These are phyloP conservation scores for Blastobotrys serpentis DNA, from an alignment of 1,139 yeast genomes.

Conservation along the genomic window DNA sequence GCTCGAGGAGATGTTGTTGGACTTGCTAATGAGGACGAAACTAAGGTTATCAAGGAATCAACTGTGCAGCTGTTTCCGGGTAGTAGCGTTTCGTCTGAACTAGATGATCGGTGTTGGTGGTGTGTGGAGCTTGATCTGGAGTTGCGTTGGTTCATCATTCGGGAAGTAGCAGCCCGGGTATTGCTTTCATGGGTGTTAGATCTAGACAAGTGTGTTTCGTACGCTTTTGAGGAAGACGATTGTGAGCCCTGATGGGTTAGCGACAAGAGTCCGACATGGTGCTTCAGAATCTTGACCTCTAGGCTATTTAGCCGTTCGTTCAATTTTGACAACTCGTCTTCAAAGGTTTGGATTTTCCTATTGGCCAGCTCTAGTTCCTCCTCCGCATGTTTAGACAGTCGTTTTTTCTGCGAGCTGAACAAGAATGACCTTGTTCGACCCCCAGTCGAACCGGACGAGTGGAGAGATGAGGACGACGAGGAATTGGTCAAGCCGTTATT, in stretches of 20 bases:
- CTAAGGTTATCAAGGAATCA: constrained; percentile 5
- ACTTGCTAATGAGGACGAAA: constrained; percentile 10
- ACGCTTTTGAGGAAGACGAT: constrained; percentile 23
- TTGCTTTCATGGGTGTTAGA: constrained; percentile 11
- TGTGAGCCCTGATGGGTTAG: constrained; percentile 31
- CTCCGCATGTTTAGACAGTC: constrained; percentile 38
- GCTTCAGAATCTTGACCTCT: constrained; percentile 32
- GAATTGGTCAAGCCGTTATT: too few relatives aligned
- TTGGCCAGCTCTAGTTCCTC: constrained; percentile 35
- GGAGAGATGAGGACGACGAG: constrained; percentile 10
- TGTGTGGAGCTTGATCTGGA: constrained; percentile 4
- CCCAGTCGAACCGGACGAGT: constrained; percentile 9
- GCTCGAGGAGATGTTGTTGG: constrained; percentile 8
- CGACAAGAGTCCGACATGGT: constrained; percentile 38
- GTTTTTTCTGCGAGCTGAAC: constrained; percentile 21
- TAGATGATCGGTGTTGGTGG: constrained; percentile 4
- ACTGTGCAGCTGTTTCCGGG: not conserved
- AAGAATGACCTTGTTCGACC: constrained; percentile 26
- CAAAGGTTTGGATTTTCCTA: constrained; percentile 30
- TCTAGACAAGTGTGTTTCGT: constrained; percentile 14
- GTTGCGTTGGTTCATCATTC: constrained; percentile 15
- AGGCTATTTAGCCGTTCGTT: constrained; percentile 25
- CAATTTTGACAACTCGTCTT: constrained; percentile 27
- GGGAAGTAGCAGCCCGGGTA: constrained; percentile 11
- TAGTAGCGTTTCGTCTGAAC: constrained; percentile 7